Conservation (phyloP, 371 early-diverging fungal species). For the Mucor sp. region DNA sequence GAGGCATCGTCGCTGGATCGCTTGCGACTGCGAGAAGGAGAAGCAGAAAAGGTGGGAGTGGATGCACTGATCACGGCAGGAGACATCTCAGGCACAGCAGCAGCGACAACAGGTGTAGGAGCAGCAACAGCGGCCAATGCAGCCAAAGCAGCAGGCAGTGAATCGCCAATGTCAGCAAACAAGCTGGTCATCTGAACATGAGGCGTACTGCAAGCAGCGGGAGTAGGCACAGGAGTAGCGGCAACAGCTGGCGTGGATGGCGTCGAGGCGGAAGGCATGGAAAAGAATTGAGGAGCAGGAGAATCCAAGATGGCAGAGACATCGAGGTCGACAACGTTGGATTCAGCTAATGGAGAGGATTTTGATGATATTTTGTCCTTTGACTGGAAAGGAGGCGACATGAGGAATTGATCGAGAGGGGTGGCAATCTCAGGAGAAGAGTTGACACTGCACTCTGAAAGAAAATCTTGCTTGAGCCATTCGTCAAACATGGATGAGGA, state of each 20-base stretch:
- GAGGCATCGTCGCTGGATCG: slow-evolving; percentile 16
- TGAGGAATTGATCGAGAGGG: slow-evolving; percentile 29
- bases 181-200: slow-evolving; percentile 13
- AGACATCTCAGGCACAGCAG: neutral
- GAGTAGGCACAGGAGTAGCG: slow-evolving; percentile 1
- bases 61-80: slow-evolving; percentile 27
- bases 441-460: slow-evolving; percentile 23
- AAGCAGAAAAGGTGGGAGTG: slow-evolving; percentile 25
- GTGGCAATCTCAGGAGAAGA: slow-evolving; percentile 33
- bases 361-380: slow-evolving; percentile 13
- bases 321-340: slow-evolving; percentile 17
- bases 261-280: neutral
- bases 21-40: slow-evolving; percentile 22
- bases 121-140: slow-evolving; percentile 28
- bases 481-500: slow-evolving; percentile 29
- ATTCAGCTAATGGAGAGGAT: neutral
- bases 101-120: slow-evolving; percentile 7
- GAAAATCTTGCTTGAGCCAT: slow-evolving; percentile 32
- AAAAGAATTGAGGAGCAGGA: slow-evolving; percentile 13
- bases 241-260: neutral
- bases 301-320: slow-evolving; percentile 32
- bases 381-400: slow-evolving; percentile 26
- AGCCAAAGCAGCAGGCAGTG: slow-evolving; percentile 31
- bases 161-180: slow-evolving; percentile 31
- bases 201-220: neutral